Percentiles rank a stretch among this genome's conserved stretches.
Conservation (phyloP, 495 filamentous ascomycete genomes). For the Penicillium fimorum region DNA sequence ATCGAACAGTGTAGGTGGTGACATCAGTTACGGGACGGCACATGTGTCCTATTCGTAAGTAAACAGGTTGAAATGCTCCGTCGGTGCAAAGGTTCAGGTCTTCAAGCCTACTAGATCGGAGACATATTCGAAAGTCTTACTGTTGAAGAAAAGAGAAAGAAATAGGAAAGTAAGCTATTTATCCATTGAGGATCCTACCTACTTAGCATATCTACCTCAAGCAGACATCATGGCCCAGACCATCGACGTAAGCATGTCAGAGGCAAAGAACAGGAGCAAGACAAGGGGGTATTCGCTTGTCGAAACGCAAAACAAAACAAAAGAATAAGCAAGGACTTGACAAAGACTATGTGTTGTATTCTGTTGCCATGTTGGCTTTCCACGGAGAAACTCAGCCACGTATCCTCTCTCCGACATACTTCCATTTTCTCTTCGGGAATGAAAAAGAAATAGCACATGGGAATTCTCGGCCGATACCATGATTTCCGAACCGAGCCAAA, state of each 20-base stretch:
- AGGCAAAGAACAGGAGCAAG: slow-evolving; percentile 4
- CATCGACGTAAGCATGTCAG: background rate
- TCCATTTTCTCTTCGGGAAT: background rate
- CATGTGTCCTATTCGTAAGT: too few species aligned
- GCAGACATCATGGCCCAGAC: background rate
- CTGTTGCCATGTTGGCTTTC: slow-evolving; percentile 6
- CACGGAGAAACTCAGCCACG: slow-evolving; percentile 12
- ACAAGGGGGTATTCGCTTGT: slow-evolving; percentile 29
- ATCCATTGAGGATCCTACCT: background rate
- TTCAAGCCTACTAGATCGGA: background rate
- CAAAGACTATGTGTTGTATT: slow-evolving; percentile 1
- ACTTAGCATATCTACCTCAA: background rate
- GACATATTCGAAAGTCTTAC: background rate
- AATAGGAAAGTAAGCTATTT: background rate
- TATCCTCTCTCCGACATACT: background rate
- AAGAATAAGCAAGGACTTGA: background rate
- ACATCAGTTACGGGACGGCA: too few species aligned
- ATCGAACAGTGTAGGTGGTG: too few species aligned
- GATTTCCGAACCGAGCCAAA: background rate
- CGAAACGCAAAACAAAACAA: slow-evolving; percentile 4
- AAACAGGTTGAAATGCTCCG: too few species aligned
- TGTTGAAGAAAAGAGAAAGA: background rate
- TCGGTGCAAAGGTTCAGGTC: too few species aligned
- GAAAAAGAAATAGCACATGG: background rate
- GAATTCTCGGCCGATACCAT: background rate